These are phyloP conservation scores for Colletotrichum endophyticum DNA, from an alignment of 2,329 filamentous ascomycete genomes.

Conservation along the genomic window DNA sequence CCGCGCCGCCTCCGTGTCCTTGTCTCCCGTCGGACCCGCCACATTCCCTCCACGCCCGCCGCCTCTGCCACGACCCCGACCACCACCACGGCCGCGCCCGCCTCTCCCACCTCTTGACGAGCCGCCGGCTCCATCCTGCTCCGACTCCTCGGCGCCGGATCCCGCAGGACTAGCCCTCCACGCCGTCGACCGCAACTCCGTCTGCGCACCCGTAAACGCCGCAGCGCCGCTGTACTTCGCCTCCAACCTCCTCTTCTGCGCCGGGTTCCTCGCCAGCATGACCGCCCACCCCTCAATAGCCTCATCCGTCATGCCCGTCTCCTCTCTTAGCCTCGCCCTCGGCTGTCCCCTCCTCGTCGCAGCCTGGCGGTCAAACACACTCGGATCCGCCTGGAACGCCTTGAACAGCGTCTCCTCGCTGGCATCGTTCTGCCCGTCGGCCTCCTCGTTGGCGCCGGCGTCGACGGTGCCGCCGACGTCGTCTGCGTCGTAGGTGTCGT, in stretches of 20 bases:
- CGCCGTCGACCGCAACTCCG: slow-evolving; percentile 66
- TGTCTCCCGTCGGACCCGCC: slow-evolving; percentile 69
- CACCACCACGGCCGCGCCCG: slow-evolving; percentile 49
- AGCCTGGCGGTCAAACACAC: slow-evolving; percentile 74
- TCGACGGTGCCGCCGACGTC: slow-evolving; percentile 93
- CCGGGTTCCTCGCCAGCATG: slow-evolving; percentile 79
- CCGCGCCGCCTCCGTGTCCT: slow-evolving; percentile 73
- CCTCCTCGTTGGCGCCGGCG: slow-evolving; percentile 61
- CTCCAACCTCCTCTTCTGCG: slow-evolving; percentile 72
- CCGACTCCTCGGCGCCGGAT: slow-evolving; percentile 63
- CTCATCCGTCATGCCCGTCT: slow-evolving; percentile 92
- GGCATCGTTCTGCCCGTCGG: slow-evolving; percentile 50
- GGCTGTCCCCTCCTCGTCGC: slow-evolving; percentile 69
- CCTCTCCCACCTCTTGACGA: slow-evolving; percentile 47
- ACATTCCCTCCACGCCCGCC: slow-evolving; percentile 63
- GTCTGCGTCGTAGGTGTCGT: slow-evolving; percentile 93
- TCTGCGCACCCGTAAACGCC: slow-evolving; percentile 70
- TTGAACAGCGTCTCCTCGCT: slow-evolving; percentile 78
- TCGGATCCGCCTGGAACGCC: slow-evolving; percentile 69
- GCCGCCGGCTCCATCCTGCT: slow-evolving; percentile 46
- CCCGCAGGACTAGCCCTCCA: slow-evolving; percentile 62
- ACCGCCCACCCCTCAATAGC: slow-evolving; percentile 92
- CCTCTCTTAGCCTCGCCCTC: slow-evolving; percentile 69
- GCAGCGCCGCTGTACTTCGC: slow-evolving; percentile 58
- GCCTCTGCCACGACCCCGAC: slow-evolving; percentile 49